Base-by-base conservation (phyloP, 495 filamentous ascomycete genomes). In the Penicillium verhagenii region DNA sequence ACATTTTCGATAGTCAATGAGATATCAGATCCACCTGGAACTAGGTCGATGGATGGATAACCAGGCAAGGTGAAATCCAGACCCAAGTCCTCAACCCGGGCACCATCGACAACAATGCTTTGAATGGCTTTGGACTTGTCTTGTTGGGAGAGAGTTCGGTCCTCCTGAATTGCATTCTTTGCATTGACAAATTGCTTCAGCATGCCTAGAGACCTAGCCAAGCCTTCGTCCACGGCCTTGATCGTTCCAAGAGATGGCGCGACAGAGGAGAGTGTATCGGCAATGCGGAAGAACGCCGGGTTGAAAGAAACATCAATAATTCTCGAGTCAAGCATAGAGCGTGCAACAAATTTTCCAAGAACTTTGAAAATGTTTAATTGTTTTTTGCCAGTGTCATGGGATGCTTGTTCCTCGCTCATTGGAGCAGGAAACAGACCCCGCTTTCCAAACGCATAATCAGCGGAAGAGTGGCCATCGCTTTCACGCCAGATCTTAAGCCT, bases 271-370 rank as follows among this genome's bases (percentile, higher is more conserved):
- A 82, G 79, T 46, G 81, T 86, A 63, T 93, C 87, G 24, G 90
- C 89, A 58, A 96, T 90, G 26, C 94, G 88, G 86, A 99, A 99
- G 76, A 97, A 96, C 2, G 90, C 96, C 5, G 95, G 89, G 63
- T 97, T 99, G 72, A 99, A 95, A 20, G 91, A 96, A 56, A 99
- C 86, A 59, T 99, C 95, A 58, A 97, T 97, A 64, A 99, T 99
- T 23, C 95, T 82, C 0, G 92, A 97, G 69, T 99, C 95, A 40
- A 99, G 84, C 95, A 99, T 97, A 2, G 94, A 96, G 53, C 95
- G 84, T 2, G 95, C 95, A 38, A 97, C 92, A 71, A 99, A 99
- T 65, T 96, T 97, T 57, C 95, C 95, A 26, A 99, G 86, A 68
- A 92, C 86, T 72, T 88, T 96, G 79, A 95, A 99, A 26, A 95